Evolutionary conservation across 169 alveolate species (phyloP).

Genomic region (Plasmodium coatneyi): DNA sequence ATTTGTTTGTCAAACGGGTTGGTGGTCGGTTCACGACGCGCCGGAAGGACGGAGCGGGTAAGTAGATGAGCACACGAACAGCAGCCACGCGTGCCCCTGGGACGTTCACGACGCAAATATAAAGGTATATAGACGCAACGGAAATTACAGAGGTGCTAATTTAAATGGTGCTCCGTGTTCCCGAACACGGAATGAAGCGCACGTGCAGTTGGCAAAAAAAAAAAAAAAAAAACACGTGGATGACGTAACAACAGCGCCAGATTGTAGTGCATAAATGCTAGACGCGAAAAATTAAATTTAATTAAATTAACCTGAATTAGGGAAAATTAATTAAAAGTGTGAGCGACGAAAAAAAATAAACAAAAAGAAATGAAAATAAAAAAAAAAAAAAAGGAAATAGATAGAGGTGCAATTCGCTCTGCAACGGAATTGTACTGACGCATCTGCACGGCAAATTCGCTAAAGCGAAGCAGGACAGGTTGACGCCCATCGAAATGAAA

Average conservation of each 20-base stretch:
- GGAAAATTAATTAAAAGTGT: conserved; percentile 5
- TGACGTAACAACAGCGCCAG: not conserved
- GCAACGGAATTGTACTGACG: not conserved
- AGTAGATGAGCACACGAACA: not conserved
- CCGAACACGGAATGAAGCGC: conserved; percentile 10
- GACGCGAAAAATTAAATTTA: not conserved
- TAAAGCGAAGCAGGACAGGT: not conserved
- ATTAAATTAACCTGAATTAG: conserved; percentile 6
- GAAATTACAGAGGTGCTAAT: conserved; percentile 2
- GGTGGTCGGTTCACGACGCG: not conserved
- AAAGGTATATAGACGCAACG: not conserved
- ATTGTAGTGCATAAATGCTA: conserved; percentile 51
- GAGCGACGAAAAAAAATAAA: not conserved
- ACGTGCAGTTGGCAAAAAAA: conserved; percentile 20
- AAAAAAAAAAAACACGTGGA: conserved; percentile 6
- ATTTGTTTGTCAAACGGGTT: not conserved
- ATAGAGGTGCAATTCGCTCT: not conserved
- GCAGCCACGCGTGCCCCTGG: not conserved
- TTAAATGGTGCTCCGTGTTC: not conserved
- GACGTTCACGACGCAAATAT: not conserved
- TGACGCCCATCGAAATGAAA: not conserved
- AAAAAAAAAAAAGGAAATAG: not conserved
- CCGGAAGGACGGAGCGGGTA: not conserved
- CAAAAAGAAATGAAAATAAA: not conserved
- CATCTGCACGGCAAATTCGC: not conserved